Evolutionary conservation across 768 basidiomycete species (phyloP).

Genomic region (Tylopilus plumbeoviolaceoides): DNA sequence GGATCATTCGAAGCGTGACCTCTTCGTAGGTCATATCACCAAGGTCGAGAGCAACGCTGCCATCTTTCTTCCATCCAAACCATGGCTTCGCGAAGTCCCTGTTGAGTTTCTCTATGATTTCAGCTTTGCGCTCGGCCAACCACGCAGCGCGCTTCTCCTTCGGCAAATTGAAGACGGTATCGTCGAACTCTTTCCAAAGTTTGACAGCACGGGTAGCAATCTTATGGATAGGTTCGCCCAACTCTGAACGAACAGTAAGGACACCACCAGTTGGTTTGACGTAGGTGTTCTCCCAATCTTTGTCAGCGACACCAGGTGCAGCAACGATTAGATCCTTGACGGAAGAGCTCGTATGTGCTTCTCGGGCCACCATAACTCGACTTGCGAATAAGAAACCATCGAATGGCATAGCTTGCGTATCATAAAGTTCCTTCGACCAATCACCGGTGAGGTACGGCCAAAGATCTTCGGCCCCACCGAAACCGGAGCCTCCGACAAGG

Average conservation of each 20-base stretch:
- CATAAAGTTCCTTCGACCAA: slow-evolving; percentile 82
- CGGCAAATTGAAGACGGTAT: slow-evolving; percentile 90
- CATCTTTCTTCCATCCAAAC: slow-evolving; percentile 98
- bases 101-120: slow-evolving; percentile 90
- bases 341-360: slow-evolving; percentile 89
- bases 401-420: slow-evolving; percentile 94
- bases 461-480: slow-evolving; percentile 90
- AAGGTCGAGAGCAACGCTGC: slow-evolving; percentile 75
- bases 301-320: slow-evolving; percentile 87
- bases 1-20: slow-evolving; percentile 83
- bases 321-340: slow-evolving; percentile 98
- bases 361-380: slow-evolving; percentile 98
- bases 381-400: slow-evolving; percentile 96
- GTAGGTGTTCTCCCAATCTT: slow-evolving; percentile 93
- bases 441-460: slow-evolving; percentile 98
- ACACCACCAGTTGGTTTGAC: slow-evolving; percentile 92
- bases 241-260: slow-evolving; percentile 93
- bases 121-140: slow-evolving; percentile 82
- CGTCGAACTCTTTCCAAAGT: slow-evolving; percentile 98
- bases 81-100: slow-evolving; percentile 93
- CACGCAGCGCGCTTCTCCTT: slow-evolving; percentile 93
- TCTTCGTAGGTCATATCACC: slow-evolving; percentile 99
- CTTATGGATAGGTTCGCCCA: slow-evolving; percentile 99
- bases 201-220: slow-evolving; percentile 96
- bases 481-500: slow-evolving; percentile 92